These are phyloP conservation scores for Trichoderma asperellum DNA, from an alignment of 2,329 filamentous ascomycete species.

Conservation along the genomic window DNA sequence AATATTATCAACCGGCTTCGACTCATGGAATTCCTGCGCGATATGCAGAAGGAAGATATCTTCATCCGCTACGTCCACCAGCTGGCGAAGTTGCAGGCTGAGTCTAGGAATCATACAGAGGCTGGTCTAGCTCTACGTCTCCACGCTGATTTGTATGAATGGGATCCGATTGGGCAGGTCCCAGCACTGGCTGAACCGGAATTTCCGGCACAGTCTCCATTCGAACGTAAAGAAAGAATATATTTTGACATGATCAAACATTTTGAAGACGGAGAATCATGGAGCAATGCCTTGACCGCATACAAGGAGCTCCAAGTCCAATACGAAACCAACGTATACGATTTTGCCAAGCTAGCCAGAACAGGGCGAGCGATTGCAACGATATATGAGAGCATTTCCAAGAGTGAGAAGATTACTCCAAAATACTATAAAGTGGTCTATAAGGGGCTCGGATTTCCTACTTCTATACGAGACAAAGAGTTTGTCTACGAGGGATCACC, in stretches of 20 bases:
- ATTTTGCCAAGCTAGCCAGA: constrained; percentile 88
- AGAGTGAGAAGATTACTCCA: constrained; percentile 75
- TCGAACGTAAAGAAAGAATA: constrained; percentile 88
- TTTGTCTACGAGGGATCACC: constrained; percentile 87
- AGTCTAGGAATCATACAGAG: constrained; percentile 79
- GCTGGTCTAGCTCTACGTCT: constrained; percentile 86
- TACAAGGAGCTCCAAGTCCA: constrained; percentile 92
- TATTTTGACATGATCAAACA: constrained; percentile 95
- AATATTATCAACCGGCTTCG: constrained; percentile 86
- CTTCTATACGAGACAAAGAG: constrained; percentile 81
- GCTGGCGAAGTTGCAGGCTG: constrained; percentile 75
- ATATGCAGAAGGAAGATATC: constrained; percentile 97
- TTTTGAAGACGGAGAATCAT: constrained; percentile 92
- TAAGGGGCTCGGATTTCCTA: constrained; percentile 84
- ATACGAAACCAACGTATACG: constrained; percentile 87
- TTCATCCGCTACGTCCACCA: constrained; percentile 96
- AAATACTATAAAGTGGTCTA: constrained; percentile 93
- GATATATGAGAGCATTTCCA: constrained; percentile 86
- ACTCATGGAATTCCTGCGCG: constrained; percentile 93
- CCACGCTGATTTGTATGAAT: constrained; percentile 90
- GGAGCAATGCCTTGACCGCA: constrained; percentile 83
- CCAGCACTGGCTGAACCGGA: constrained; percentile 70
- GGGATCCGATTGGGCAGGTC: constrained; percentile 74
- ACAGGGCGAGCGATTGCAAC: constrained; percentile 89
- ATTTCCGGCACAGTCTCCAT: constrained; percentile 83